Evolutionary conservation across 805 yeast genomes (phyloP).

Genomic region (Wickerhamiella cacticola): DNA sequence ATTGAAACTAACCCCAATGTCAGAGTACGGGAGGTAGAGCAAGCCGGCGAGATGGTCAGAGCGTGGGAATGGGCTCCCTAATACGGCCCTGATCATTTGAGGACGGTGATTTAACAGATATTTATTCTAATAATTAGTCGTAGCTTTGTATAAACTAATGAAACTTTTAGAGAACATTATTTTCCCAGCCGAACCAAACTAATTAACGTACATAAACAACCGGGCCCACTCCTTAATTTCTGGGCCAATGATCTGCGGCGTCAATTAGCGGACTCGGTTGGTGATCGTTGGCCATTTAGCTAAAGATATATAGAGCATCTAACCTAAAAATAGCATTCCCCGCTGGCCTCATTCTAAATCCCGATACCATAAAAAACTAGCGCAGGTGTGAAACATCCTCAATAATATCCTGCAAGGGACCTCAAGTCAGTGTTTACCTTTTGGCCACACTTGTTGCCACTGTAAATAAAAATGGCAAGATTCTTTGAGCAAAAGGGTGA

Average conservation of each 20-base stretch:
- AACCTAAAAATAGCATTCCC: no score
- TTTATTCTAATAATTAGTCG: constrained; percentile 10
- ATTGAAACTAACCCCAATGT: constrained; percentile 61
- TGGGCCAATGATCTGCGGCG: no score
- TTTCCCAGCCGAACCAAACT: no score
- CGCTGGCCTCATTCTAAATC: no score
- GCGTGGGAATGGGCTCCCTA: constrained; percentile 70
- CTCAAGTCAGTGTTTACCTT: constrained; percentile 2
- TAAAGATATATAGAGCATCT: no score
- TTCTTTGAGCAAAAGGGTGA: constrained; percentile 20
- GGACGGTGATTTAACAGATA: constrained; percentile 6
- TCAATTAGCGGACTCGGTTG: background rate
- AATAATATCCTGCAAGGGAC: constrained; percentile 2
- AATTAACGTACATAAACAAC: no score
- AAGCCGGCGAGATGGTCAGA: constrained; percentile 76
- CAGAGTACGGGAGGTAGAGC: constrained; percentile 49
- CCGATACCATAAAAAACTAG: no score
- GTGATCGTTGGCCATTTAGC: no score
- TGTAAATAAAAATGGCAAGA: constrained; percentile 1
- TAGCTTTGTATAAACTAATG: background rate
- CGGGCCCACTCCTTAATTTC: no score
- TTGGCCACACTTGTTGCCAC: constrained; percentile 8
- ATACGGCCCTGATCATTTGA: no score
- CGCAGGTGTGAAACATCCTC: background rate
- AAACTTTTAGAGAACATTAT: no score